Evolutionary conservation across 495 filamentous ascomycete species (phyloP).

Genomic region (Immersiella caudata): DNA sequence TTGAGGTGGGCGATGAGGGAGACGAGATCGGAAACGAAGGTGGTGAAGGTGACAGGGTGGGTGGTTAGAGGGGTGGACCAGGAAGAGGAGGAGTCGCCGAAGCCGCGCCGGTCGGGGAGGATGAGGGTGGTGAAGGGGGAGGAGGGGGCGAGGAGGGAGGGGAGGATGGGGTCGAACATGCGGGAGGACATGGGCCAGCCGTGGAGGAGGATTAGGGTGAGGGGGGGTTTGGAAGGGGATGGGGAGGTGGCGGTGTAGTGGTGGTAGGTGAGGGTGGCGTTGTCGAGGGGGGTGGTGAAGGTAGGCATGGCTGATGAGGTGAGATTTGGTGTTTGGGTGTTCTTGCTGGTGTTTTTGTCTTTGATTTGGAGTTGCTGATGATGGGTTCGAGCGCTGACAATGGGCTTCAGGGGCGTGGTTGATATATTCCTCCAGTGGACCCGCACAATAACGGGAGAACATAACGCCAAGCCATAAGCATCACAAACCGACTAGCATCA

Average conservation of each 20-base stretch:
- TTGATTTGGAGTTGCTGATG: not conserved
- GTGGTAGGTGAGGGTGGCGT: conserved; percentile 27
- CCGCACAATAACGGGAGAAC: too few relatives aligned
- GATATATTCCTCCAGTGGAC: too few relatives aligned
- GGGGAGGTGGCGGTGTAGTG: conserved; percentile 22
- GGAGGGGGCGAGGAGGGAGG: conserved; percentile 28
- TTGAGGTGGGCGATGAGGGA: conserved; percentile 14
- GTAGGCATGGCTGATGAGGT: conserved; percentile 17
- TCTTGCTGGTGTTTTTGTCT: not conserved
- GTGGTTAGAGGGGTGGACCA: conserved; percentile 3
- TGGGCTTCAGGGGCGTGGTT: too few relatives aligned
- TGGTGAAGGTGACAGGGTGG: conserved; percentile 25
- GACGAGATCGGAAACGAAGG: conserved; percentile 26
- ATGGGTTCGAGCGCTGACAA: too few relatives aligned
- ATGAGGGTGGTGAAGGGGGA: conserved; percentile 31
- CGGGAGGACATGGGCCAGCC: conserved; percentile 39
- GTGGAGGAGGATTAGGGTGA: conserved; percentile 36
- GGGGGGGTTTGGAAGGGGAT: conserved; percentile 10
- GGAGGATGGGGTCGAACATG: conserved; percentile 36
- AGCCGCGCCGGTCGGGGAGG: conserved; percentile 37
- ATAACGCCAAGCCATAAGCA: too few relatives aligned
- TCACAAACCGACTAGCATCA: too few relatives aligned
- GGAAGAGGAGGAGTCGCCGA: conserved; percentile 33
- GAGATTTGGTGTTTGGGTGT: not conserved
- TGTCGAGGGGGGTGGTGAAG: conserved; percentile 19